phyloP scores from a whole-genome alignment of 2,329 filamentous ascomycete species.

The Paecilomyces sp. region DNA sequence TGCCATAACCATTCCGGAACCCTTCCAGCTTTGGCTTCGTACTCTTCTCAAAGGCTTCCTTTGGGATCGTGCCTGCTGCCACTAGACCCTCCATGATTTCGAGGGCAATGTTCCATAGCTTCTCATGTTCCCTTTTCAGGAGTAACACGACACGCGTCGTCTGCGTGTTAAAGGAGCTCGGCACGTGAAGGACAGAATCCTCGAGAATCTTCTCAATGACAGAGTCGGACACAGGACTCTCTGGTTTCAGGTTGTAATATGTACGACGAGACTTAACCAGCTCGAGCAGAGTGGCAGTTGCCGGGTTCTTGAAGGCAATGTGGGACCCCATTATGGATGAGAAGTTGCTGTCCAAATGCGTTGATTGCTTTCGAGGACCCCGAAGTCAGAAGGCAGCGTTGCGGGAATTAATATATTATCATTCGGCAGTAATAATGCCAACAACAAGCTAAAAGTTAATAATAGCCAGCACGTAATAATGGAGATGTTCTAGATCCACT shows the following conservation, averaged over 20 bases:
- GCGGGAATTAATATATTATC: not conserved
- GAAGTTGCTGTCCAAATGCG: not conserved
- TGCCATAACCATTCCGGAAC: constrained; percentile 69
- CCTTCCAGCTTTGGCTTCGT: constrained; percentile 40
- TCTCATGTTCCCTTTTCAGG: constrained; percentile 74
- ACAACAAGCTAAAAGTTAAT: not conserved
- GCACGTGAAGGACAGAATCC: constrained; percentile 56
- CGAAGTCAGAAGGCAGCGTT: not conserved
- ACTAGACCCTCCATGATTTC: not conserved
- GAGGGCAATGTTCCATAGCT: constrained; percentile 57
- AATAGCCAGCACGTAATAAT: not conserved
- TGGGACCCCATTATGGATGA: not conserved
- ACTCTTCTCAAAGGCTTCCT: constrained; percentile 44
- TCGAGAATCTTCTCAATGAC: constrained; percentile 22
- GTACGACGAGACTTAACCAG: constrained; percentile 14
- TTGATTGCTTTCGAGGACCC: not conserved
- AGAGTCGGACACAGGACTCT: constrained; percentile 25
- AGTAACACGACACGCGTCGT: constrained; percentile 70
- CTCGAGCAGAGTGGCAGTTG: not conserved
- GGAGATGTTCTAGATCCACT: not conserved
- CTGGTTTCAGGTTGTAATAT: constrained; percentile 23
- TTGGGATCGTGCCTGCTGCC: not conserved
- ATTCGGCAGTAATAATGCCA: not conserved
- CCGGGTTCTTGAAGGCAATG: not conserved
- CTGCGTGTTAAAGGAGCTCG: constrained; percentile 83